phyloP scores from a whole-genome alignment of 768 basidiomycete species.

The Artomyces pyxidatus region DNA sequence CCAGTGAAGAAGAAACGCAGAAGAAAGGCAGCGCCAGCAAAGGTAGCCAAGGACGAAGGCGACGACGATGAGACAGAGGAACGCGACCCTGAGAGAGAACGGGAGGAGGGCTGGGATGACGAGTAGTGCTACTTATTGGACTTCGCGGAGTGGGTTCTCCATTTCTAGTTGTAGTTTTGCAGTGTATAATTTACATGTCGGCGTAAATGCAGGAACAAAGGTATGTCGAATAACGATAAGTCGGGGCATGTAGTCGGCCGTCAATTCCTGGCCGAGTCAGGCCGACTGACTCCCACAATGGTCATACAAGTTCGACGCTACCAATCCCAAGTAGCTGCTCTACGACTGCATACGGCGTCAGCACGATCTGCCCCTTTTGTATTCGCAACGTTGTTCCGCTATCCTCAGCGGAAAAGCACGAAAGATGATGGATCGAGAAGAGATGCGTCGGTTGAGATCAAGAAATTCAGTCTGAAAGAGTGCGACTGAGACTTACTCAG shows the following conservation, averaged over 20 bases:
- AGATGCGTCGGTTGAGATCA: too few relatives aligned
- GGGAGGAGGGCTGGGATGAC: background rate
- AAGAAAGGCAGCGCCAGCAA: constrained; percentile 38
- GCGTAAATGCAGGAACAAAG: too few relatives aligned
- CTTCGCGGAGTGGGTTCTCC: too few relatives aligned
- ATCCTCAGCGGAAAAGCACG: background rate
- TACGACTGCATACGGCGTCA: constrained; percentile 69
- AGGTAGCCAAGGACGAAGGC: constrained; percentile 28
- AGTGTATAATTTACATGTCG: too few relatives aligned
- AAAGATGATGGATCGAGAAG: background rate
- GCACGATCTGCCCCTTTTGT: constrained; percentile 72
- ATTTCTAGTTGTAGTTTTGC: too few relatives aligned
- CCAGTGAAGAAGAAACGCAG: constrained; percentile 41
- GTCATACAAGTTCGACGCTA: constrained; percentile 68
- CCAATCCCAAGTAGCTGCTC: constrained; percentile 66
- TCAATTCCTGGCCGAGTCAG: background rate
- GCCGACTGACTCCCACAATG: background rate
- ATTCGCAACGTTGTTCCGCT: constrained; percentile 71
- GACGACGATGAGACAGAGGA: constrained; percentile 27
- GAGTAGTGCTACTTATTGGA: background rate
- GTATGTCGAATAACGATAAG: too few relatives aligned
- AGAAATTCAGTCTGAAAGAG: background rate
- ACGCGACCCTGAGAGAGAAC: background rate
- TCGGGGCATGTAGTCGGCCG: too few relatives aligned
- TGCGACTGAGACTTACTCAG: constrained; percentile 43